These are phyloP conservation scores for Candida jianshihensis DNA, from an alignment of 805 yeast species.

Conservation along the genomic window DNA sequence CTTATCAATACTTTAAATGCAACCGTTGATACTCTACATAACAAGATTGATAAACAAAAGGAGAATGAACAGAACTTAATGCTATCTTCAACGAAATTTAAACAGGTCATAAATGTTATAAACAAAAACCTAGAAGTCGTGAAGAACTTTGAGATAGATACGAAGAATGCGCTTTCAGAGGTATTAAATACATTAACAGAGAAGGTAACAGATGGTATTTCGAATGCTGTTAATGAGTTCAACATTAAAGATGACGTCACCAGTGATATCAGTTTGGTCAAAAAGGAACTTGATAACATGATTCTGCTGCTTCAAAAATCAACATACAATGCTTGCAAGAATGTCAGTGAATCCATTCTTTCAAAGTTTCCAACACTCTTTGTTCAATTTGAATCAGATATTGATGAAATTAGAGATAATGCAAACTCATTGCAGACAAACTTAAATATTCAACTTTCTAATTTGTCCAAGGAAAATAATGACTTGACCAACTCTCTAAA, in stretches of 20 bases:
- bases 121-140: constrained; percentile 22
- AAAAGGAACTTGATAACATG: constrained; percentile 10
- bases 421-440: constrained; percentile 6
- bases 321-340: constrained; percentile 17
- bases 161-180: constrained; percentile 11
- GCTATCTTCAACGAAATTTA: constrained; percentile 27
- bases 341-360: constrained; percentile 16
- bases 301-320: constrained; percentile 11
- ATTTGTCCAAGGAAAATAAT: constrained; percentile 20
- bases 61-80: constrained; percentile 26
- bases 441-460: constrained; percentile 15
- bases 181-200: constrained; percentile 9
- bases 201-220: constrained; percentile 3
- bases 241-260: not conserved
- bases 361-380: constrained; percentile 17
- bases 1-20: constrained; percentile 21
- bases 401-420: constrained; percentile 6
- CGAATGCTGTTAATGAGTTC: not conserved
- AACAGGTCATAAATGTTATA: constrained; percentile 23
- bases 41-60: constrained; percentile 25
- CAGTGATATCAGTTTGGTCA: constrained; percentile 5
- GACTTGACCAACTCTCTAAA: constrained; percentile 13
- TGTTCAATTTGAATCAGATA: constrained; percentile 12
- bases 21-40: constrained; percentile 21
- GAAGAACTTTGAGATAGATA: constrained; percentile 15